Evolutionary conservation across 495 filamentous ascomycete species (phyloP).

Genomic region (Tuber indicum): DNA sequence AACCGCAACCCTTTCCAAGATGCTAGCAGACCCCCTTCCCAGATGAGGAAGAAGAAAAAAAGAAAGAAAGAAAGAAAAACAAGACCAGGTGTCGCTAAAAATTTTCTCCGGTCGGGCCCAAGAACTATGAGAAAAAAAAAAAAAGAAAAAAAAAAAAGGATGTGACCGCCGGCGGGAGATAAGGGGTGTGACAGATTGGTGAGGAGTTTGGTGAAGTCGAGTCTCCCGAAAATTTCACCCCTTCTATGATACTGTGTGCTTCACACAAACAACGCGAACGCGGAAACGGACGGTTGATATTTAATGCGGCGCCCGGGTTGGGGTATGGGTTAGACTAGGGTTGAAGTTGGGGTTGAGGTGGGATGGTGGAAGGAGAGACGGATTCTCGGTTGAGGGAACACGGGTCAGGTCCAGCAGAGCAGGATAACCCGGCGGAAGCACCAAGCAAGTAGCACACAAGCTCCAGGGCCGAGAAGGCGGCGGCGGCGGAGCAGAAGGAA

Average conservation of each 20-base stretch:
- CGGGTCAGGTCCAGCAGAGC: background rate
- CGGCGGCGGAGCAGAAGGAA: background rate
- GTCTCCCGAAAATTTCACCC: background rate
- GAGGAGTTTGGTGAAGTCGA: background rate
- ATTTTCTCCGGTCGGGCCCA: background rate
- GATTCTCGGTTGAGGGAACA: background rate
- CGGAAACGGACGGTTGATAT: slow-evolving; percentile 25
- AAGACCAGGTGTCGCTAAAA: background rate
- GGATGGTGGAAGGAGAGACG: background rate
- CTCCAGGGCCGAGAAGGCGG: background rate
- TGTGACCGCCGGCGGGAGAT: slow-evolving; percentile 2
- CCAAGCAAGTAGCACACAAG: background rate
- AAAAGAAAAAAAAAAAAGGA: background rate
- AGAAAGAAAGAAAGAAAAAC: background rate
- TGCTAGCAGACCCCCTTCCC: background rate
- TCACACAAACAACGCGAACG: background rate
- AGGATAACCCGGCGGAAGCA: background rate
- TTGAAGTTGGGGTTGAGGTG: slow-evolving; percentile 20
- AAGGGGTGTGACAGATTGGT: background rate
- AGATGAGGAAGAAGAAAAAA: slow-evolving; percentile 2
- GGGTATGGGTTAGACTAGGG: slow-evolving; percentile 24
- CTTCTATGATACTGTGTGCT: background rate
- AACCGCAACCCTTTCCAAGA: background rate
- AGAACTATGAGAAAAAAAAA: background rate
- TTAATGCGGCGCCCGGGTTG: slow-evolving; percentile 36